A percentile compares a stretch with the other conserved stretches of the same genome.
phyloP scores from a whole-genome alignment of 2,329 filamentous ascomycete genomes.

The Mycogone perniciosa region DNA sequence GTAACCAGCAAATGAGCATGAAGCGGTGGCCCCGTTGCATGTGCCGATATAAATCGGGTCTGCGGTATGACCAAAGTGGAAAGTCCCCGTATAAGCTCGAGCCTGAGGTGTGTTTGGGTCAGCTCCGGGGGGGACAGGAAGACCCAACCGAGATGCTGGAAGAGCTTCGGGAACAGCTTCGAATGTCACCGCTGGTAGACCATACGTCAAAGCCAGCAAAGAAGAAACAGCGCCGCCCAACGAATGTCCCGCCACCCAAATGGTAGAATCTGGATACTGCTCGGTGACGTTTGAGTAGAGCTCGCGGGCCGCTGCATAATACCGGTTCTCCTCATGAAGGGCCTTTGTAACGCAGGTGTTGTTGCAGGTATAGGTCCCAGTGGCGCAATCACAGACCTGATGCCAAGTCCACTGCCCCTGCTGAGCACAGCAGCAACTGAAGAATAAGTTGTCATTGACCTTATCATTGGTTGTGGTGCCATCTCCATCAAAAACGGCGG shows the following conservation, averaged over 20 bases:
- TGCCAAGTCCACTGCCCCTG: constrained; percentile 86
- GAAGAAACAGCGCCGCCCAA: constrained; percentile 84
- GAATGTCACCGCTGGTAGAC: constrained; percentile 84
- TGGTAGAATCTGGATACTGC: constrained; percentile 73
- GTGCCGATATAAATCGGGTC: constrained; percentile 92
- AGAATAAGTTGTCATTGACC: constrained; percentile 94
- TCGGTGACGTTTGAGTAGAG: constrained; percentile 89
- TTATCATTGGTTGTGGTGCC: constrained; percentile 97
- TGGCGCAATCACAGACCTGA: constrained; percentile 89
- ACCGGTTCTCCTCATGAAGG: constrained; percentile 75
- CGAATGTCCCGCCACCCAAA: constrained; percentile 91
- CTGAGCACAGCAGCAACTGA: constrained; percentile 95
- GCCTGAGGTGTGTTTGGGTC: constrained; percentile 65
- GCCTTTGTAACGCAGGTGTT: constrained; percentile 77
- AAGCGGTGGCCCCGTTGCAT: constrained; percentile 83
- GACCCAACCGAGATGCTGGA: constrained; percentile 73
- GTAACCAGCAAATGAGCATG: constrained; percentile 87
- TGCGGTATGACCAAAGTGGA: constrained; percentile 91
- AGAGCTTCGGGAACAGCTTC: constrained; percentile 89
- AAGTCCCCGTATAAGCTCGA: constrained; percentile 67
- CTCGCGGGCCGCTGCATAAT: constrained; percentile 83
- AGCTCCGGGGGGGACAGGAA: constrained; percentile 76
- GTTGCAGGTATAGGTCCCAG: constrained; percentile 82
- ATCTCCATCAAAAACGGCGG: constrained; percentile 91
- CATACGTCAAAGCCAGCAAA: constrained; percentile 86